phyloP scores from a whole-genome alignment of 805 yeast genomes.

The Blastobotrys robertii region DNA sequence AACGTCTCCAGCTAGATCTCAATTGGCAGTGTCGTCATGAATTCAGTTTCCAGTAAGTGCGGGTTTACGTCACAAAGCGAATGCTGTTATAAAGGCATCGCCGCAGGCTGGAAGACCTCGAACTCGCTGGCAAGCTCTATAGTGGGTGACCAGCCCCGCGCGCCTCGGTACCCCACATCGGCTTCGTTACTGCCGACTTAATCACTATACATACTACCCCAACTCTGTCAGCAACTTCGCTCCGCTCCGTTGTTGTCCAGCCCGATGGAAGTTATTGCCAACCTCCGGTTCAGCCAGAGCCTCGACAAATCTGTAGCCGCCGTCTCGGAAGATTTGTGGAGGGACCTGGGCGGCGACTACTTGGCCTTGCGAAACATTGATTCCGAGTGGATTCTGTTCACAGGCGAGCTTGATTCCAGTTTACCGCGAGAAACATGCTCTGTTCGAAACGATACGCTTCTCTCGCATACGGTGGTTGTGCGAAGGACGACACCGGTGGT shows the following conservation, averaged over 20 bases:
- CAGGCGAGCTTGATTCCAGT: not conserved
- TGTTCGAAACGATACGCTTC: not conserved
- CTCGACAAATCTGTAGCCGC: not conserved
- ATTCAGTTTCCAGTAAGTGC: no score
- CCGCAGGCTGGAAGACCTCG: no score
- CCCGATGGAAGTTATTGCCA: not conserved
- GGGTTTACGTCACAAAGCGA: no score
- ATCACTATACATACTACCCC: not conserved
- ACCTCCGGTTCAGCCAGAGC: not conserved
- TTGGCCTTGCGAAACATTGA: not conserved
- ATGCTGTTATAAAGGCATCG: no score
- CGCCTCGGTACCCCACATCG: not conserved
- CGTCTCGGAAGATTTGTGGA: not conserved
- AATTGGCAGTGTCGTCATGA: no score
- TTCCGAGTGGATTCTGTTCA: not conserved
- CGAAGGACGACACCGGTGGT: conserved; percentile 13
- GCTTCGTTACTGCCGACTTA: conserved; percentile 1
- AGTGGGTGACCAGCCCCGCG: no score
- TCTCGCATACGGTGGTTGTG: conserved; percentile 7
- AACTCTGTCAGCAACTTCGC: conserved; percentile 1
- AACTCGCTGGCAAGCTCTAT: not conserved
- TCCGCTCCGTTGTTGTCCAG: not conserved
- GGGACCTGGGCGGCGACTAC: not conserved
- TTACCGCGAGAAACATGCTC: no score
- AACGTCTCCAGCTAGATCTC: no score